These are phyloP conservation scores for Astrocystis sublimbata DNA, from an alignment of 495 filamentous ascomycete species.

Conservation along the genomic window DNA sequence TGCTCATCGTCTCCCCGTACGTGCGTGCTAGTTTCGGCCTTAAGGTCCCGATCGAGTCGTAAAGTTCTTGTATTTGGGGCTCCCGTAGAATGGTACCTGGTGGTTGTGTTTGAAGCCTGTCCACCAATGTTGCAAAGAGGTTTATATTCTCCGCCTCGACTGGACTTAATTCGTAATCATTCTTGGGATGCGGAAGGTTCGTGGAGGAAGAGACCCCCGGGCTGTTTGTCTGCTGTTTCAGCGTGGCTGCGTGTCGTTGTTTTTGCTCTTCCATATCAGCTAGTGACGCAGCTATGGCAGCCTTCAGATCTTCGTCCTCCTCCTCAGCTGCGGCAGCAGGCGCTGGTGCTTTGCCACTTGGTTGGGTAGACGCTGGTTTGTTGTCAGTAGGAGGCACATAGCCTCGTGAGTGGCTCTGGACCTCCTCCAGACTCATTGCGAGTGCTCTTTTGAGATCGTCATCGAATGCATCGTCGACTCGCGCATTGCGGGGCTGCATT, in stretches of 20 bases:
- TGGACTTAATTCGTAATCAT: constrained; percentile 90
- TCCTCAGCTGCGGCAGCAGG: constrained; percentile 60
- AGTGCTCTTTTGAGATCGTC: constrained; percentile 91
- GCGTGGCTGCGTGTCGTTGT: constrained; percentile 74
- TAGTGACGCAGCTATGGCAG: constrained; percentile 94
- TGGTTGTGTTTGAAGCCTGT: constrained; percentile 91
- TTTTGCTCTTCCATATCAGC: constrained; percentile 99
- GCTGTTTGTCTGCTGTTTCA: constrained; percentile 70
- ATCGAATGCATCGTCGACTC: constrained; percentile 83
- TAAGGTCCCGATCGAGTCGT: constrained; percentile 90
- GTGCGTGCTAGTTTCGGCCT: constrained; percentile 93
- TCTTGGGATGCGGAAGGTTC: constrained; percentile 64
- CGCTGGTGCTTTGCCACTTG: constrained; percentile 44
- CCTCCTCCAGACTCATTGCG: constrained; percentile 95
- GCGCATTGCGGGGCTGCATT: constrained; percentile 88
- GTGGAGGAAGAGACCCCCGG: constrained; percentile 37
- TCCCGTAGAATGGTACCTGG: constrained; percentile 93
- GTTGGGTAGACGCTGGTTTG: constrained; percentile 28
- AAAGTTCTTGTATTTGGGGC: constrained; percentile 96
- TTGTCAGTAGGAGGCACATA: constrained; percentile 45
- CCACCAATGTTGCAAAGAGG: constrained; percentile 90
- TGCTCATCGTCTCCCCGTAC: constrained; percentile 99
- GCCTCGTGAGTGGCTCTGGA: constrained; percentile 60
- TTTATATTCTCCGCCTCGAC: constrained; percentile 98
- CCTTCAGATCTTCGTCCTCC: constrained; percentile 91